Percentiles rank a stretch among this genome's conserved stretches.
These are phyloP conservation scores for Paspalum vaginatum DNA, from an alignment of 176 grass and related monocot genomes.

Conservation along the genomic window DNA sequence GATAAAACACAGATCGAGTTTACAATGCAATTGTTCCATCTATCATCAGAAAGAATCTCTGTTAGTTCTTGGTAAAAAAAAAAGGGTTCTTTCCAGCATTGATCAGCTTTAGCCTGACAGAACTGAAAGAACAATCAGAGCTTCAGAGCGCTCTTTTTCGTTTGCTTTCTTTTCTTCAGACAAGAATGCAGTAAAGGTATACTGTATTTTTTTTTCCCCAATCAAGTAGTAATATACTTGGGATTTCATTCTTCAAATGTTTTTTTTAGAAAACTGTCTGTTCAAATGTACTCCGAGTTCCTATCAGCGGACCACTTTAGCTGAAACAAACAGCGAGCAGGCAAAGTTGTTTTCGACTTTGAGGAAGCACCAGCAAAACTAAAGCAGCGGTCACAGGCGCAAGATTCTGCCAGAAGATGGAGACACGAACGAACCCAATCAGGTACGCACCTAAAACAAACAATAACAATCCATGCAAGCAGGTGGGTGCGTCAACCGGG, in stretches of 20 bases:
- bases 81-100: neutral
- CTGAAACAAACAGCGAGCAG: conserved; percentile 16
- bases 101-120: neutral
- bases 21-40: neutral
- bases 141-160: neutral
- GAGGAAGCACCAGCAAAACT: neutral
- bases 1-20: neutral
- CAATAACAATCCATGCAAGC: neutral
- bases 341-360: conserved; percentile 13
- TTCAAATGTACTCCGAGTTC: neutral
- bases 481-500: neutral
- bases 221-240: neutral
- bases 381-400: conserved; percentile 48
- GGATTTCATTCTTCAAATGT: neutral
- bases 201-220: no score
- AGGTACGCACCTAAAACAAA: conserved; percentile 17
- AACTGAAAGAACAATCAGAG: neutral
- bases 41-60: neutral
- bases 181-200: neutral
- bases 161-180: neutral
- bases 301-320: conserved; percentile 1
- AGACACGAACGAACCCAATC: conserved; percentile 32
- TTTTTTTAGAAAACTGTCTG: neutral
- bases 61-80: neutral
- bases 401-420: conserved; percentile 44